Conservation (phyloP, 805 yeast species). For the Metschnikowia lachancei region DNA sequence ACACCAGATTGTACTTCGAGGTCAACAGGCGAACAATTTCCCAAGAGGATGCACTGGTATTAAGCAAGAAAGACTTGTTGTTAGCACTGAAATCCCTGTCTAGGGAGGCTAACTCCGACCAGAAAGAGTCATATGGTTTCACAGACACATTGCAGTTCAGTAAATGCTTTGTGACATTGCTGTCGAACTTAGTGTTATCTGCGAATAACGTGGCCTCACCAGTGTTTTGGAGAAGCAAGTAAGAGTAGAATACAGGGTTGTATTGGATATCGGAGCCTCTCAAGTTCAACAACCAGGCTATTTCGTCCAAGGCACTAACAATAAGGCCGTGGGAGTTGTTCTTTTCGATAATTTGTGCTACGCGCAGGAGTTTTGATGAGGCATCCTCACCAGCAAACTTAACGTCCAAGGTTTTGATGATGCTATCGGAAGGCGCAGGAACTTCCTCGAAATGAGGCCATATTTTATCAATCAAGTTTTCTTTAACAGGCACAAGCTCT, state of each 20-base stretch:
- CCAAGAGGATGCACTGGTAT: constrained; percentile 36
- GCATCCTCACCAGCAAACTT: constrained; percentile 66
- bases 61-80: constrained; percentile 32
- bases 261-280: constrained; percentile 55
- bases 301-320: constrained; percentile 48
- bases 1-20: constrained; percentile 28
- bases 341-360: constrained; percentile 27
- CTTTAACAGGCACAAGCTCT: constrained; percentile 43
- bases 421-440: constrained; percentile 53
- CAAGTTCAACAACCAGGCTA: constrained; percentile 53
- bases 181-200: constrained; percentile 39
- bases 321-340: constrained; percentile 36
- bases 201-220: constrained; percentile 41
- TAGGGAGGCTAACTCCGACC: constrained; percentile 39
- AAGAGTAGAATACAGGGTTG: constrained; percentile 53
- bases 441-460: constrained; percentile 67
- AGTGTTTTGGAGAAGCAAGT: constrained; percentile 32
- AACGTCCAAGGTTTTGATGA: constrained; percentile 49
- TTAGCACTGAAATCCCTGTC: constrained; percentile 35
- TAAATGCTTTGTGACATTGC: constrained; percentile 27
- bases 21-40: constrained; percentile 36
- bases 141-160: constrained; percentile 27
- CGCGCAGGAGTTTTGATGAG: constrained; percentile 52
- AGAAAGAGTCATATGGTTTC: constrained; percentile 45
- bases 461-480: constrained; percentile 70